These are phyloP conservation scores for Tinospora cordifolia DNA, from an alignment of 164 flowering plant genomes.

Conservation along the genomic window DNA sequence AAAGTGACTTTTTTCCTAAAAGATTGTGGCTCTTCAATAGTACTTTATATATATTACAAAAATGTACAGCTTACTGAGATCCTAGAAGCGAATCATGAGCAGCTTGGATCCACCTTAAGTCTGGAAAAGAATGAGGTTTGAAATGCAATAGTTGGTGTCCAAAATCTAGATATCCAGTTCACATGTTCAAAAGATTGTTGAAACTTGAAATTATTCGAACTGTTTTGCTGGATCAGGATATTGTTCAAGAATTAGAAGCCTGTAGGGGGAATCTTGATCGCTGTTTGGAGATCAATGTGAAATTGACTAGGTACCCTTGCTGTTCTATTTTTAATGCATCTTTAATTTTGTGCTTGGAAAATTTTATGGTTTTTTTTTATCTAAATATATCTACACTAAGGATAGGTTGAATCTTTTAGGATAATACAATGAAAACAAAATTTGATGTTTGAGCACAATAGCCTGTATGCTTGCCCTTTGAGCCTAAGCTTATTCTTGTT, in stretches of 20 bases:
- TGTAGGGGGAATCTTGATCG: constrained; percentile 31
- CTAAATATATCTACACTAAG: background rate
- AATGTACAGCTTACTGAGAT: constrained; percentile 42
- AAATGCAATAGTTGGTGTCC: background rate
- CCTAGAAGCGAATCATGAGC: constrained; percentile 22
- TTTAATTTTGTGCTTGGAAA: background rate
- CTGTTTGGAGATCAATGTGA: constrained; percentile 32
- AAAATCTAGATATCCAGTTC: background rate
- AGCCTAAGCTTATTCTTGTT: background rate
- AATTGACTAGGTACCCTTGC: constrained; percentile 36
- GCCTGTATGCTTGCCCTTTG: background rate
- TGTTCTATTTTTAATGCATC: background rate
- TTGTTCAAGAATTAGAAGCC: constrained; percentile 36
- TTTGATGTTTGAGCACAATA: background rate
- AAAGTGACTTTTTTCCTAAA: background rate
- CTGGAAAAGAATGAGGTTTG: constrained; percentile 24
- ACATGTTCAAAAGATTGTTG: background rate
- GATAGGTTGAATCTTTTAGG: background rate
- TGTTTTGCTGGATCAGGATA: constrained; percentile 25
- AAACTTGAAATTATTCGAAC: background rate
- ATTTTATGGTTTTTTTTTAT: background rate
- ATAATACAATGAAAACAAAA: background rate
- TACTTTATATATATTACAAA: background rate
- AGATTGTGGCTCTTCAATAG: constrained; percentile 6
- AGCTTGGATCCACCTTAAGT: constrained; percentile 11